Evolutionary conservation across 257 asterid species (phyloP).

Genomic region (Forsythia viridissima): DNA sequence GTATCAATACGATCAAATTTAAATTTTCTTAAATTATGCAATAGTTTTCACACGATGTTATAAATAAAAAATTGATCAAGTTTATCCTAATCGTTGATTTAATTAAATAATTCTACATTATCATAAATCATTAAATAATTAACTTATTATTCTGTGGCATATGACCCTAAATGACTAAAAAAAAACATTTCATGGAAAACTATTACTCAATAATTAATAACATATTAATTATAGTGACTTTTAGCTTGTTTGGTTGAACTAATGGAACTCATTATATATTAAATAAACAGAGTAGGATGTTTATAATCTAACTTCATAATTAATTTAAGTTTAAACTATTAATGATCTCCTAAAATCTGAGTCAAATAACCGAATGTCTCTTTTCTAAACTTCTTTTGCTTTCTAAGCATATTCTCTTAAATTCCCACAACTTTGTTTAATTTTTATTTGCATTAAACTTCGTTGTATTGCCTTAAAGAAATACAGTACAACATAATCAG

Average conservation of each 20-base stretch:
- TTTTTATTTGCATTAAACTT: conserved; percentile 17
- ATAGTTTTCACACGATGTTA: no score
- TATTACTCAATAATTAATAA: background rate
- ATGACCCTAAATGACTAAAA: no score
- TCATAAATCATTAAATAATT: no score
- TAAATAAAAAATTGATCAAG: no score
- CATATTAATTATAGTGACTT: background rate
- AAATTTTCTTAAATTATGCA: no score
- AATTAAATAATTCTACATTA: no score
- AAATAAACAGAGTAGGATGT: conserved; percentile 7
- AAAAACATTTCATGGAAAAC: background rate
- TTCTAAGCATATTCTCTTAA: conserved; percentile 46
- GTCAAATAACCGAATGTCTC: conserved; percentile 45
- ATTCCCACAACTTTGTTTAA: conserved; percentile 32
- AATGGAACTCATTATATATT: conserved; percentile 21
- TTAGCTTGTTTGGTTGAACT: conserved; percentile 25
- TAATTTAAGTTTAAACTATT: conserved; percentile 16
- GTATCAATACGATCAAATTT: no score
- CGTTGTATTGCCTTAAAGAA: conserved; percentile 26
- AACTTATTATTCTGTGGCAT: no score
- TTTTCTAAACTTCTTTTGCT: conserved; percentile 25
- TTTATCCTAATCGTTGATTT: no score
- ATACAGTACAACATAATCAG: no score
- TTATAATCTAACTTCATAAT: conserved; percentile 22
- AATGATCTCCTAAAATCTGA: conserved; percentile 18